A percentile compares a stretch with the other conserved stretches of the same genome.
phyloP scores from a whole-genome alignment of 169 alveolate species.

The Theileria equi region DNA sequence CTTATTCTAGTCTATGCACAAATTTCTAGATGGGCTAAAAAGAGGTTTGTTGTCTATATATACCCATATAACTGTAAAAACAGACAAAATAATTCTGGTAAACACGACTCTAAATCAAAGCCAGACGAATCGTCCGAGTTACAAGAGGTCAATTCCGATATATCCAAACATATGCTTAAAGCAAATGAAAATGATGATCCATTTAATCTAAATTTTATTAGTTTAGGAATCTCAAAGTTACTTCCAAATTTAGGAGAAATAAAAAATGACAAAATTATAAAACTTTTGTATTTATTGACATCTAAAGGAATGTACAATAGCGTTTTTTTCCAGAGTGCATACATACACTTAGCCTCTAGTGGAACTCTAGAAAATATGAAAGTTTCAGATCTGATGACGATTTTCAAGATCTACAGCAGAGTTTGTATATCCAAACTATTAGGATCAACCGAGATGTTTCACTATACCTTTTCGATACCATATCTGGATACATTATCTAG shows the following conservation, averaged over 20 bases:
- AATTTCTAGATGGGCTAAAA: slow-evolving; percentile 40
- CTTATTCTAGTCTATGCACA: slow-evolving; percentile 51
- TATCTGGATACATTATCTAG: too few relatives aligned
- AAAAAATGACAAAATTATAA: slow-evolving; percentile 33
- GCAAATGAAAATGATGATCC: slow-evolving; percentile 9
- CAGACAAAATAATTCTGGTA: not conserved
- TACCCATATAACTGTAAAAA: not conserved
- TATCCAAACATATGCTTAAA: not conserved
- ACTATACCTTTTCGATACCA: too few relatives aligned
- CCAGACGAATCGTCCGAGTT: not conserved
- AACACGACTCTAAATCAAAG: not conserved
- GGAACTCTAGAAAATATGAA: not conserved
- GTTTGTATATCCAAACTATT: not conserved
- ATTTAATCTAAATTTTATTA: slow-evolving; percentile 12
- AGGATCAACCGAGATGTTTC: not conserved
- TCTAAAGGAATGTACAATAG: slow-evolving; percentile 7
- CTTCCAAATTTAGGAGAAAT: slow-evolving; percentile 18
- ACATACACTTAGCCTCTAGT: slow-evolving; percentile 7
- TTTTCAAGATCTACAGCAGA: not conserved
- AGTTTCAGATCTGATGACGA: not conserved
- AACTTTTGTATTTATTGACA: slow-evolving; percentile 27
- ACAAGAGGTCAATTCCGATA: too few relatives aligned
- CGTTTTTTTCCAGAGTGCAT: slow-evolving; percentile 10
- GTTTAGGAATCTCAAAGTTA: slow-evolving; percentile 1
- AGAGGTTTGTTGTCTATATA: not conserved